Percentiles rank a stretch among this genome's conserved stretches.
These are phyloP conservation scores for Penstemon eatonii DNA, from an alignment of 257 asterid genomes.

Conservation along the genomic window DNA sequence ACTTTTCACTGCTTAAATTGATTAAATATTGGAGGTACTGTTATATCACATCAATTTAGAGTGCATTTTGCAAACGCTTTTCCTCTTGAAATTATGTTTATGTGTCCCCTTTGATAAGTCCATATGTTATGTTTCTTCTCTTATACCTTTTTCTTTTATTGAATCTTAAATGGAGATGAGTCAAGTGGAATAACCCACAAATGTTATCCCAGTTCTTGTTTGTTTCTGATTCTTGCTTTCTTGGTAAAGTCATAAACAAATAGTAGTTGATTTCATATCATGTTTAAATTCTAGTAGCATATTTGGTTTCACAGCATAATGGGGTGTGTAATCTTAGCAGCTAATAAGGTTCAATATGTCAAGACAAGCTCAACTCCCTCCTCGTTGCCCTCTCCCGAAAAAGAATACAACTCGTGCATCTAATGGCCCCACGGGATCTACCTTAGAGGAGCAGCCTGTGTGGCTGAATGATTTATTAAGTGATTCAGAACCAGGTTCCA, in stretches of 20 bases:
- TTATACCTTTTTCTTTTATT: not conserved
- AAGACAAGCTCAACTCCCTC: slow-evolving; percentile 82
- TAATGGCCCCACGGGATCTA: slow-evolving; percentile 33
- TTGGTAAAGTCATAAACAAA: not conserved
- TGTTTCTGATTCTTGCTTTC: slow-evolving; percentile 2
- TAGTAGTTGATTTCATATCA: not conserved
- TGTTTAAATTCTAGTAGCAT: not conserved
- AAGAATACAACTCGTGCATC: slow-evolving; percentile 35
- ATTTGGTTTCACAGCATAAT: not conserved
- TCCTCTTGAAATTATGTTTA: not conserved
- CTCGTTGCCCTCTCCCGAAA: slow-evolving; percentile 83
- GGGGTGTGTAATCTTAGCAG: slow-evolving; percentile 9
- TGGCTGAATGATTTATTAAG: slow-evolving; percentile 73
- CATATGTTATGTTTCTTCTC: no score
- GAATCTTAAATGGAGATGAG: not conserved
- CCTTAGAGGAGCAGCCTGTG: slow-evolving; percentile 59
- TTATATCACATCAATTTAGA: slow-evolving; percentile 18
- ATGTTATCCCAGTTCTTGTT: not conserved
- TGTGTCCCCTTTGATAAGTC: not conserved
- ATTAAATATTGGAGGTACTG: slow-evolving; percentile 1
- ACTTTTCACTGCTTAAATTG: slow-evolving; percentile 7
- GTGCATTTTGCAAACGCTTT: not conserved
- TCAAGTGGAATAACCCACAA: not conserved
- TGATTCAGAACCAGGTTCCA: slow-evolving; percentile 50
- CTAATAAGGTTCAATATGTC: slow-evolving; percentile 54